Evolutionary conservation across 2,329 filamentous ascomycete species (phyloP), one percentile per base, ranked within the genome.

Genomic region (Colletotrichum caudatum): DNA sequence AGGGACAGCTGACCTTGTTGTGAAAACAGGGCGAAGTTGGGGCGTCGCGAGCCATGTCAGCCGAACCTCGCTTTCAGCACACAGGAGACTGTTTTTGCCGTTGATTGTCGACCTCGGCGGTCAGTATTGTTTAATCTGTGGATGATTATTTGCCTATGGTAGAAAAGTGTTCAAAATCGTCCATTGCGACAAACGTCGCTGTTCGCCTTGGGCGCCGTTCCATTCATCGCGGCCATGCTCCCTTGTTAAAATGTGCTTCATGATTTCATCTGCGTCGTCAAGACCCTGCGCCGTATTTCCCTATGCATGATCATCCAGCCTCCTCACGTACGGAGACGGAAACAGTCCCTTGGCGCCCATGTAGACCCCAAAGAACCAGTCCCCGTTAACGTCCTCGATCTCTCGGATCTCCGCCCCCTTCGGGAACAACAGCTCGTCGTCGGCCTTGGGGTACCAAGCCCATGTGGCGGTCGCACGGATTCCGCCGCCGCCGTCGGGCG

Each of bases 341-440:
- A 98, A 97, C 74, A 98, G 77, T 0, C 94, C 95, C 76, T 89
- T 91, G 33, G 83, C 84, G 0, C 94, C 94, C 82, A 94, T 94
- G 84, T 97, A 98, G 37, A 90, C 90, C 0, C 95, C 95, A 82
- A 92, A 92, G 77, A 88, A 94, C 95, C 95, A 98, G 79, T 97
- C 94, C 23, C 92, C 93, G 79, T 97, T 97, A 59, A 97, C 90
- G 80, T 96, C 93, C 79, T 95, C 92, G 48, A 92, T 90, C 82
- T 98, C 95, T 8, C 87, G 87, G 18, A 98, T 88, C 80, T 96
- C 93, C 0, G 95, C 94, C 12, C 93, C 91, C 62, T 90, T 91
- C 0, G 95, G 95, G 76, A 98, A 98, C 73, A 91, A 81, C 51
- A 98, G 82, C 82, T 98, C 95, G 78, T 97, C 93, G 26, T 84